These are phyloP conservation scores for Hypomyces rosellus DNA, from an alignment of 2,329 filamentous ascomycete genomes.

Conservation along the genomic window DNA sequence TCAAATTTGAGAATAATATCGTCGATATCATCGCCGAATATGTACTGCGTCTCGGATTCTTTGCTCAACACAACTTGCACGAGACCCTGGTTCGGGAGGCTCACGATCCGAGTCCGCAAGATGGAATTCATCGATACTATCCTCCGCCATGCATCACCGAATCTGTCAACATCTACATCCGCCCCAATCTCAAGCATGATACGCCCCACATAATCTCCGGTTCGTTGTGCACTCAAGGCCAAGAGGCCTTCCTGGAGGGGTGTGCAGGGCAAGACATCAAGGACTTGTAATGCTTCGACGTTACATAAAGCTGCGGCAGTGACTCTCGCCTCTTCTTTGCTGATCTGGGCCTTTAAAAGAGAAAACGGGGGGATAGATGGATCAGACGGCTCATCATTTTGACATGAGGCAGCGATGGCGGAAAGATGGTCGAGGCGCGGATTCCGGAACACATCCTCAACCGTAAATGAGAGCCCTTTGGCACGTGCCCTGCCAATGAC, in stretches of 20 bases:
- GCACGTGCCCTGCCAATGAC: too few species aligned
- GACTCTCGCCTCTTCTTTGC: too few species aligned
- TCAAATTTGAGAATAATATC: slow-evolving; percentile 8
- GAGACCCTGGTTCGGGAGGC: slow-evolving; percentile 32
- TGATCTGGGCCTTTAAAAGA: neutral
- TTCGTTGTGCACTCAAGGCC: slow-evolving; percentile 18
- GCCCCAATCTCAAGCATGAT: slow-evolving; percentile 8
- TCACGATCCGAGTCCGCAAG: slow-evolving; percentile 40
- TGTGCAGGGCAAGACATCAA: slow-evolving; percentile 31
- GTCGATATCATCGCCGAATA: too few species aligned
- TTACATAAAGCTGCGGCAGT: neutral
- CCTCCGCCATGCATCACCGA: neutral
- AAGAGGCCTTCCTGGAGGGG: slow-evolving; percentile 31
- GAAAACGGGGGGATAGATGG: neutral
- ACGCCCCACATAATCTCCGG: slow-evolving; percentile 16
- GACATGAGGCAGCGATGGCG: too few species aligned
- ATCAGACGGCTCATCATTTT: too few species aligned
- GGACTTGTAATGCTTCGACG: slow-evolving; percentile 7
- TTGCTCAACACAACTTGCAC: slow-evolving; percentile 38
- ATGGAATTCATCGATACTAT: slow-evolving; percentile 18
- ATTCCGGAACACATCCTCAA: too few species aligned
- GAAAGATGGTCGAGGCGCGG: too few species aligned
- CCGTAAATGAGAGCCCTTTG: too few species aligned
- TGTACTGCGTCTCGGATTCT: slow-evolving; percentile 22
- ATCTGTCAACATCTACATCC: slow-evolving; percentile 4